Evolutionary conservation across 2,329 filamentous ascomycete species (phyloP), one percentile per base, ranked within the genome.

Genomic region (Boeremia exigua): DNA sequence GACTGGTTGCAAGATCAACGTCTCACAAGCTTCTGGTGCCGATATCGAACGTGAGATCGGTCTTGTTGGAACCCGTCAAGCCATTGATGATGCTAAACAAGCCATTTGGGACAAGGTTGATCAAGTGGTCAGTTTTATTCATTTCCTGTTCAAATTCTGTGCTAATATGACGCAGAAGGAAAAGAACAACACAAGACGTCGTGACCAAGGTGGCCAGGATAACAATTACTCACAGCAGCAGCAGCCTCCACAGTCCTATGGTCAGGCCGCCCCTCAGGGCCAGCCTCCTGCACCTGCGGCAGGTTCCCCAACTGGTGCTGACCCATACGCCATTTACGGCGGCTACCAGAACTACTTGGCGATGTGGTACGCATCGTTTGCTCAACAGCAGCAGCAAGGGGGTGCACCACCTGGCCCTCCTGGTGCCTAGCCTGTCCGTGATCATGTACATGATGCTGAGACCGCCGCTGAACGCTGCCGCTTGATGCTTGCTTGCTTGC

Each of bases 1-100:
- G 29, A 95, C 91, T 5, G 90, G 91, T 40, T 96, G 93, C 83
- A 96, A 96, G 80, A 96, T 96, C 81, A 96, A 96, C 68, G 92
- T 96, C 25, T 90, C 91, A 29, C 90, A 91, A 68, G 88, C 91
- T 7, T 88, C 87, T 32, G 89, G 89, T 14, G 88, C 89, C 45
- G 92, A 96, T 71, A 84, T 87, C 54, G 88, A 95, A 74, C 88
- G 92, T 69, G 90, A 96, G 75, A 96, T 96, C 70, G 91, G 90
- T 40, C 83, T 96, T 39, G 89, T 95, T 60, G 93, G 92, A 60
- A 86, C 84, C 33, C 85, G 85, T 39, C 88, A 91, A 66, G 87
- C 90, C 50, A 95, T 96, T 70, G 86, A 86, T 48, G 85, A 86
- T 62, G 93, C 93, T 32, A 96, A 96, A 79, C 82, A 82, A 66